phyloP scores from a whole-genome alignment of 495 filamentous ascomycete genomes.

The Talaromyces thailandensis region DNA sequence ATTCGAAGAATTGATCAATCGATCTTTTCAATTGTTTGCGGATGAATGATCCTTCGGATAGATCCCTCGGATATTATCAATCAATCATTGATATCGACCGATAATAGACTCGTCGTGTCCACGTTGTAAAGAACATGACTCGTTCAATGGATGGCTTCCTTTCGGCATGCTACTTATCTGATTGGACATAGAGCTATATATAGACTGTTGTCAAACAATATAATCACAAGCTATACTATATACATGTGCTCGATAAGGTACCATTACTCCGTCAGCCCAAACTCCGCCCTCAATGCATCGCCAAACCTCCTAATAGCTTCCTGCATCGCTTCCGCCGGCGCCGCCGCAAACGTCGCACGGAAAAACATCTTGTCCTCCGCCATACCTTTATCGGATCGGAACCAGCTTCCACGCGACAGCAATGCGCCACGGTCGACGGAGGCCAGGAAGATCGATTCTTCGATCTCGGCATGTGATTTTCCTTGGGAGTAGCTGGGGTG shows the following conservation, averaged over 20 bases:
- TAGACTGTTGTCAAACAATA: not conserved
- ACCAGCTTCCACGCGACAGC: slow-evolving; percentile 79
- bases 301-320: slow-evolving; percentile 74
- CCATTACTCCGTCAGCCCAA: slow-evolving; percentile 25
- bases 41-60: no score
- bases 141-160: no score
- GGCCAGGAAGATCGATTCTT: slow-evolving; percentile 74
- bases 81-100: no score
- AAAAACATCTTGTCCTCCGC: slow-evolving; percentile 59
- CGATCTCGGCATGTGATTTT: slow-evolving; percentile 59
- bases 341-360: slow-evolving; percentile 81
- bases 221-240: not conserved
- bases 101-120: no score
- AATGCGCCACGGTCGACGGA: slow-evolving; percentile 65
- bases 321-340: slow-evolving; percentile 61
- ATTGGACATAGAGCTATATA: not conserved
- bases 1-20: no score
- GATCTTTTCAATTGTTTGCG: no score
- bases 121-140: no score
- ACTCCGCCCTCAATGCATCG: slow-evolving; percentile 56
- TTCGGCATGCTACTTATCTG: no score
- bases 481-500: slow-evolving; percentile 52
- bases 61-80: no score
- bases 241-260: not conserved
- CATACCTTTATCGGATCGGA: slow-evolving; percentile 52